Conservation (phyloP, 371 early-diverging fungal species). For the Mortierella sp. region DNA sequence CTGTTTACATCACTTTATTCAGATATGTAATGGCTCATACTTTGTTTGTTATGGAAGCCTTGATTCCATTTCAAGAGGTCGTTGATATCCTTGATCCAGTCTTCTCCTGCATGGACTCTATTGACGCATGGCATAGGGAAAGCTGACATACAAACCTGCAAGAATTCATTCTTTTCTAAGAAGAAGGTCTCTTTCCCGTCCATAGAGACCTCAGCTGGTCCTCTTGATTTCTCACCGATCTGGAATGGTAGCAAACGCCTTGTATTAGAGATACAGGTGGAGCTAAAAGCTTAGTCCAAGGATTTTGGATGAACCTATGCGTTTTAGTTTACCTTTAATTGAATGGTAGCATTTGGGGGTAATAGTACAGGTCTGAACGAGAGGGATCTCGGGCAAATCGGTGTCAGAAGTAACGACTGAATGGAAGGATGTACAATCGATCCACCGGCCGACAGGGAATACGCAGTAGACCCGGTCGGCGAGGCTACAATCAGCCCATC, state of each 20-base stretch:
- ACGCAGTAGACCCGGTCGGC: constrained; percentile 97
- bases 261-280: not conserved
- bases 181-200: constrained; percentile 82
- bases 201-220: constrained; percentile 76
- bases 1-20: constrained; percentile 21
- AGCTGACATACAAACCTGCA: constrained; percentile 79
- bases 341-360: constrained; percentile 79
- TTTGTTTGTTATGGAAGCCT: constrained; percentile 70
- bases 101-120: constrained; percentile 70
- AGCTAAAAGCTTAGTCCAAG: not conserved
- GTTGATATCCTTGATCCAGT: constrained; percentile 86
- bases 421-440: constrained; percentile 96
- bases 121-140: constrained; percentile 86
- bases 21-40: constrained; percentile 59
- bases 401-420: constrained; percentile 88
- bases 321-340: constrained; percentile 66
- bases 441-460: constrained; percentile 93
- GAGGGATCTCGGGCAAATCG: constrained; percentile 96
- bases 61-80: constrained; percentile 88
- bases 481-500: constrained; percentile 86
- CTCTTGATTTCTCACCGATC: constrained; percentile 73
- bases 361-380: constrained; percentile 93
- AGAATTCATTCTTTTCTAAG: constrained; percentile 75
- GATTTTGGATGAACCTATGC: not conserved
- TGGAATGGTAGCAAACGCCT: not conserved